phyloP scores from a whole-genome alignment of 164 flowering plant genomes.

The Nymphaea colorata region DNA sequence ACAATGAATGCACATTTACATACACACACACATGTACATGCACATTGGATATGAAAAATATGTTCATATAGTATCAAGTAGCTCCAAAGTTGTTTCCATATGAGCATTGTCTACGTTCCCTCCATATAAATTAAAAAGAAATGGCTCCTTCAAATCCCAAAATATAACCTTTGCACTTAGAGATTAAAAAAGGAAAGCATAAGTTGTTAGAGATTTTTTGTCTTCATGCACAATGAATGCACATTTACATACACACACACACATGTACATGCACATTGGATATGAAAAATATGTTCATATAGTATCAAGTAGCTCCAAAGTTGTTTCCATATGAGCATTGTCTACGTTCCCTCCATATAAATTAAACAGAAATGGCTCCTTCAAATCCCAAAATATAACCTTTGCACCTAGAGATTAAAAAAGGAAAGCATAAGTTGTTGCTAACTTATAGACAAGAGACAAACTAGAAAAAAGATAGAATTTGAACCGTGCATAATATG shows the following conservation, averaged over 20 bases:
- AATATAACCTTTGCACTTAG: constrained; percentile 59
- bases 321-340: constrained; percentile 48
- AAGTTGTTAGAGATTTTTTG: too few species aligned
- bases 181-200: constrained; percentile 1
- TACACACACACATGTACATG: not conserved
- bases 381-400: constrained; percentile 71
- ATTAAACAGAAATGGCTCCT: constrained; percentile 38
- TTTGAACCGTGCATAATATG: too few species aligned
- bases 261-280: too few species aligned
- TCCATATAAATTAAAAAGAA: constrained; percentile 45
- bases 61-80: constrained; percentile 52
- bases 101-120: constrained; percentile 56
- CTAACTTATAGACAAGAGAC: too few species aligned
- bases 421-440: too few species aligned
- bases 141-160: constrained; percentile 65
- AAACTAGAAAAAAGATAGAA: too few species aligned
- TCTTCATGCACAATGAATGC: not conserved
- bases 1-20: not conserved
- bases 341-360: constrained; percentile 59
- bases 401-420: constrained; percentile 38
- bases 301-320: constrained; percentile 48
- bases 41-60: not conserved
- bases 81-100: constrained; percentile 47
- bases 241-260: not conserved
- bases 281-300: constrained; percentile 26